phyloP scores from a whole-genome alignment of 2,329 filamentous ascomycete species.

The Chlorencoelia australis region DNA sequence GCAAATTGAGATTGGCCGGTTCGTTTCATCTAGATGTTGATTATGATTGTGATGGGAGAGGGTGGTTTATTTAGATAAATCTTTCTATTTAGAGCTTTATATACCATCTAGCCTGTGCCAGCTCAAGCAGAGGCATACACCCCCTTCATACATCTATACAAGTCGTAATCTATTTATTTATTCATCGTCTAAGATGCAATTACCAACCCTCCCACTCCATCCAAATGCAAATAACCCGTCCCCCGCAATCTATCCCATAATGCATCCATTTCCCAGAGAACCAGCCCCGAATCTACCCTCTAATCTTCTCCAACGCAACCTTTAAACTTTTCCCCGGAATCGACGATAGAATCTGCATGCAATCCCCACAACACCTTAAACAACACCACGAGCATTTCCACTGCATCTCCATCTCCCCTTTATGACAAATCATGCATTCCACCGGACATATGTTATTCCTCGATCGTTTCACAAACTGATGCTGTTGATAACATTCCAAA shows the following conservation, averaged over 20 bases:
- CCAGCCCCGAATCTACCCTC: neutral
- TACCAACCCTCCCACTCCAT: too few relatives aligned
- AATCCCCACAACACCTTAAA: constrained; percentile 24
- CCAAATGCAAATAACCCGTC: neutral
- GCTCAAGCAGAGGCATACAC: too few relatives aligned
- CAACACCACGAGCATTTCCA: constrained; percentile 28
- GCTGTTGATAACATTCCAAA: constrained; percentile 24
- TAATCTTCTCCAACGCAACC: constrained; percentile 16
- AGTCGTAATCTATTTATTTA: too few relatives aligned
- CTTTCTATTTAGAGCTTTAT: too few relatives aligned
- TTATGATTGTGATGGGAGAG: too few relatives aligned
- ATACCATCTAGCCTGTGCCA: too few relatives aligned
- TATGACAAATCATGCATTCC: constrained; percentile 26
- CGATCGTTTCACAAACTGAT: constrained; percentile 22
- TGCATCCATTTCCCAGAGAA: too few relatives aligned
- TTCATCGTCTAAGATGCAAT: too few relatives aligned
- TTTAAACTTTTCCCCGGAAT: constrained; percentile 21
- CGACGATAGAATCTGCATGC: constrained; percentile 20
- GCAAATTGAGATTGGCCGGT: too few relatives aligned
- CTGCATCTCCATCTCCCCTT: constrained; percentile 19
- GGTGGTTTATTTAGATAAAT: too few relatives aligned
- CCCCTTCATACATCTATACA: too few relatives aligned
- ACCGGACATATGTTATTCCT: constrained; percentile 23
- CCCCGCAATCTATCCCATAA: constrained; percentile 1
- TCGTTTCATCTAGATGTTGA: too few relatives aligned